A percentile compares a stretch with the other conserved stretches of the same genome.
Conservation (phyloP, 2,329 filamentous ascomycete genomes). For the Aureobasidium uvarum region DNA sequence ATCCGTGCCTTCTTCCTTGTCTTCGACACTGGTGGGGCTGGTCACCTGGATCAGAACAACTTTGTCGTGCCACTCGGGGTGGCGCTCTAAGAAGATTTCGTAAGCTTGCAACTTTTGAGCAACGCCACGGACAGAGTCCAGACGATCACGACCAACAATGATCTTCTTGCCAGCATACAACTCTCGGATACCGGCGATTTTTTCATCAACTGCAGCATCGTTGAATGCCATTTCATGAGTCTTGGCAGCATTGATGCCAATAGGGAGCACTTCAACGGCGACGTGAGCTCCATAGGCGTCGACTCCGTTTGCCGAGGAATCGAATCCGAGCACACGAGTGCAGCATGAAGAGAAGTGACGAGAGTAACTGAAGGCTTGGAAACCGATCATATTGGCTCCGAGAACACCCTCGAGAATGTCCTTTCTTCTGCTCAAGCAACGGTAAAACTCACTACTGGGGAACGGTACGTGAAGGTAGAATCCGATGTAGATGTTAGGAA, state of each 20-base stretch:
- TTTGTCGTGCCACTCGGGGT: conserved; percentile 87
- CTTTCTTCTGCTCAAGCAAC: conserved; percentile 82
- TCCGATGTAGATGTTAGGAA: conserved; percentile 87
- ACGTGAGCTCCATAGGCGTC: conserved; percentile 87
- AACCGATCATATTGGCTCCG: conserved; percentile 88
- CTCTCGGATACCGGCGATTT: conserved; percentile 67
- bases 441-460: conserved; percentile 91
- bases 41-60: conserved; percentile 95
- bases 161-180: conserved; percentile 89
- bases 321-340: conserved; percentile 85
- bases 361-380: conserved; percentile 94
- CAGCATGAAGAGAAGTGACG: conserved; percentile 94
- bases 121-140: conserved; percentile 89
- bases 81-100: conserved; percentile 83
- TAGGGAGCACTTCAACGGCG: conserved; percentile 89
- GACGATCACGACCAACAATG: conserved; percentile 89
- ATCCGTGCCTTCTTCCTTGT: conserved; percentile 67
- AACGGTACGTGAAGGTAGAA: conserved; percentile 96
- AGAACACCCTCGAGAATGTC: conserved; percentile 87
- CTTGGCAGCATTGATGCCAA: conserved; percentile 84
- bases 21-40: conserved; percentile 67
- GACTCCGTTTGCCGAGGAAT: conserved; percentile 78
- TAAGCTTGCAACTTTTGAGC: conserved; percentile 96
- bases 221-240: conserved; percentile 74
- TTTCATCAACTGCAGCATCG: conserved; percentile 67